Evolutionary conservation across 345 rosid species (phyloP), one percentile per base, ranked within the genome.

Genomic region (Sonneratia alba): DNA sequence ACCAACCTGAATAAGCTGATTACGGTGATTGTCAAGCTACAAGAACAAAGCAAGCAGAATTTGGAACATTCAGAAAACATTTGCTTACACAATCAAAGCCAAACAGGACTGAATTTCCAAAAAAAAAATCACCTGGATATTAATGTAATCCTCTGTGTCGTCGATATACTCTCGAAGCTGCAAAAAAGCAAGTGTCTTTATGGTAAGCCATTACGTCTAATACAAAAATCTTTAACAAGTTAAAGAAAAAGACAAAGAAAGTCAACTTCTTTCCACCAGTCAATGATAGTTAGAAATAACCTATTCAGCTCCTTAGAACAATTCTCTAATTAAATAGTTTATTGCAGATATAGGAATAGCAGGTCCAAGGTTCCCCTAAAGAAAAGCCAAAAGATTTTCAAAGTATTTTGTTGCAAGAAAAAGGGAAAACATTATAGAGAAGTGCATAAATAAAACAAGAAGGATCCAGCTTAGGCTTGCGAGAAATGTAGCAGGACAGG

Each of bases 21-120:
- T 96, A 40, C 99, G 93, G 81, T 96, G 97, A 79, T 91, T 96
- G 86, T 96, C 99, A 40, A 96, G 93, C 99, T 95, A 92, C 70
- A 76, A 75, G 76, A 81, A 65, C 16, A 34, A 49, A 15, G n/a
- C 66, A 34, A 62, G 66, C 63, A 62, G 36, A 62, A 24, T 34
- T 27, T 13, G 27, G 7, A 27, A 22, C 36, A 68, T 68, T 68
- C 55, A 68, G 66, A 36, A 0, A 47, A 53, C 47, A 19, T 3
- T 21, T 45, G 37, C 38, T 51, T 45, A 47, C 66, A 11, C 12
- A 24, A 62, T 12, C 10, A 62, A 62, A 27, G 18, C 38, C 13
- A 11, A 32, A 62, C 66, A 27, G 27, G 32, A 24, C 27, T 14
- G 27, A 62, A 32, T 62, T 27, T 32, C 15, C 38, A 62, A 27